phyloP scores from a whole-genome alignment of 768 basidiomycete genomes.

The Amanita pseudoporphyria region DNA sequence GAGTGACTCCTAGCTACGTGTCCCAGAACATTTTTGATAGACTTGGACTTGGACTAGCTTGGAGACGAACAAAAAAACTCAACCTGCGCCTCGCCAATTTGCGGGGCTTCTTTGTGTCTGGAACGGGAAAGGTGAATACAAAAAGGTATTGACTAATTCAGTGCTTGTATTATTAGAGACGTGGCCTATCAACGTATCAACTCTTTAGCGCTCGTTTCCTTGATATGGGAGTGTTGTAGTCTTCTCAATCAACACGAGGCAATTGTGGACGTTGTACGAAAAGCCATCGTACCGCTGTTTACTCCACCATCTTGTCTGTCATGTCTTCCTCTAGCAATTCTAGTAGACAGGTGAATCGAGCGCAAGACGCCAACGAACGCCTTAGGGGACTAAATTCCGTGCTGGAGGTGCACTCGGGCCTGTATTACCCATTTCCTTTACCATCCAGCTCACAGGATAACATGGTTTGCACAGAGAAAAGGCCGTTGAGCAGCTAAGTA shows the following conservation, averaged over 20 bases:
- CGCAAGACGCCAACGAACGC: not conserved
- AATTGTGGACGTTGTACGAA: not conserved
- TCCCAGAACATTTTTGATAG: too few relatives aligned
- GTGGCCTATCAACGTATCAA: not conserved
- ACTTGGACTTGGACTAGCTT: too few relatives aligned
- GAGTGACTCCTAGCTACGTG: too few relatives aligned
- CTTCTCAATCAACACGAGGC: slow-evolving; percentile 3
- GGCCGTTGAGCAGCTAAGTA: not conserved
- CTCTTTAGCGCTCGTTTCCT: not conserved
- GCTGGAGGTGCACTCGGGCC: not conserved
- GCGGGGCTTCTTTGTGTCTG: slow-evolving; percentile 54
- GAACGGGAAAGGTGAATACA: slow-evolving; percentile 51
- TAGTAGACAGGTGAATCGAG: not conserved
- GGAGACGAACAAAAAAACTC: too few relatives aligned
- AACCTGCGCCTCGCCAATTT: slow-evolving; percentile 74
- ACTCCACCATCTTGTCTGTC: too few relatives aligned
- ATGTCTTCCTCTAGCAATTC: not conserved
- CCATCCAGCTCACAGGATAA: not conserved
- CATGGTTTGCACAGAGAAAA: not conserved
- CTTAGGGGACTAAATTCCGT: not conserved
- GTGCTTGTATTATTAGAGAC: not conserved
- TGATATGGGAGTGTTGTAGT: not conserved
- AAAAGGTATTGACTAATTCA: not conserved
- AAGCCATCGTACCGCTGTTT: not conserved
- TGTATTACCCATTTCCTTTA: not conserved